Conservation (phyloP, 768 basidiomycete genomes). For the Agaricus subrufescens region DNA sequence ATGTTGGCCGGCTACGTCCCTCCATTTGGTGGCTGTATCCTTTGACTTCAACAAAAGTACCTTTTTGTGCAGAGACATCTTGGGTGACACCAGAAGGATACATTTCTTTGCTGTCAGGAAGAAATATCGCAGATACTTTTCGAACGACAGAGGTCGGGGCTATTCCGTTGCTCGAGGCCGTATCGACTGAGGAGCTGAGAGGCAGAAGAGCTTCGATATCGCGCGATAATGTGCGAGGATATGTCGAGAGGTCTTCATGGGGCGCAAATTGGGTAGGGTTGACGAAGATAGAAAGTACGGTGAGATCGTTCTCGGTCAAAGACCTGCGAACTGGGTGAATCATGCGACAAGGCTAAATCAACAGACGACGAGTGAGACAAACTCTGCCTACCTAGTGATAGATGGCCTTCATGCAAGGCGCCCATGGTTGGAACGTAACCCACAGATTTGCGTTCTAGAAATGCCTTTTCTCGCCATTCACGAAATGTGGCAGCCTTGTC, state of each 20-base stretch:
- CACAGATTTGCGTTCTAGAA: slow-evolving; percentile 57
- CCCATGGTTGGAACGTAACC: slow-evolving; percentile 99
- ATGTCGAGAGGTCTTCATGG: slow-evolving; percentile 86
- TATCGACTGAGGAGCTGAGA: slow-evolving; percentile 15
- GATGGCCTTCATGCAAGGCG: slow-evolving; percentile 90
- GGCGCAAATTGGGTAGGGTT: slow-evolving; percentile 98
- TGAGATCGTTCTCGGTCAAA: slow-evolving; percentile 73
- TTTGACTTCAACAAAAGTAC: slow-evolving; percentile 90
- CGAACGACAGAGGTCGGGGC: slow-evolving; percentile 17
- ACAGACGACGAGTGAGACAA: slow-evolving; percentile 16
- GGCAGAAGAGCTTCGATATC: slow-evolving; percentile 58
- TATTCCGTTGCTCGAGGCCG: not conserved
- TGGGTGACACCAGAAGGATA: slow-evolving; percentile 91
- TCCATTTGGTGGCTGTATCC: slow-evolving; percentile 94
- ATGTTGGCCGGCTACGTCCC: slow-evolving; percentile 79
- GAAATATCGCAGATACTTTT: slow-evolving; percentile 66
- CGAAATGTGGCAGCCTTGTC: slow-evolving; percentile 58
- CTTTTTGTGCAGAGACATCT: slow-evolving; percentile 66
- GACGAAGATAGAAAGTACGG: slow-evolving; percentile 94
- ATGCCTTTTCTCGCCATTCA: slow-evolving; percentile 69
- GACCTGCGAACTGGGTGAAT: slow-evolving; percentile 65
- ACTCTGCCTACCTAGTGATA: slow-evolving; percentile 70
- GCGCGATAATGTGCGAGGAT: slow-evolving; percentile 78
- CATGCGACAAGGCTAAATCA: not conserved
- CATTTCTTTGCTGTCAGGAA: slow-evolving; percentile 78